Evolutionary conservation across 2,329 filamentous ascomycete genomes (phyloP), one percentile per base, ranked within the genome.

Genomic region (Domatiomyces catenatus): DNA sequence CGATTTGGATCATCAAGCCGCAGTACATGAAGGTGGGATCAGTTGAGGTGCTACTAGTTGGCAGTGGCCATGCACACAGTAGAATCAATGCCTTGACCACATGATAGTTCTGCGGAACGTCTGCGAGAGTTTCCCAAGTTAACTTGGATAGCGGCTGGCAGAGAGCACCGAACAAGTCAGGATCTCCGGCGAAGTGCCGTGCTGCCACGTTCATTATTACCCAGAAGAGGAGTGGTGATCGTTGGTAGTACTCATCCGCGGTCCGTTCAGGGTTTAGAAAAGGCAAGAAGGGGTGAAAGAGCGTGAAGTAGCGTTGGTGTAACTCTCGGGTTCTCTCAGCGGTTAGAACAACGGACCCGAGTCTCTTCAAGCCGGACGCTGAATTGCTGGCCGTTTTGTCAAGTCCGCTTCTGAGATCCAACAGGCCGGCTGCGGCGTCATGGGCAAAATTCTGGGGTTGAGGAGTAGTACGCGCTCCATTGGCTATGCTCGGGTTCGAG

Each of bases 161-260:
- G 10, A 74, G 64, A 58, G 62, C 76, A 49, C 71, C 72, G 47
- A 83, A 67, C 20, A 83, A 65, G 10, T 67, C 68, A 0, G 73
- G 67, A 54, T 81, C 77, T 6, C 67, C 62, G 17, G 72, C 70
- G 54, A 76, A 82, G 47, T 79, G 74, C 39, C 80, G 74, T 36
- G 78, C 74, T 8, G 79, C 79, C 42, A 81, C 73, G 39, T 75
- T 74, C 44, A 83, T 69, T 46, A 83, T 77, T 22, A 77, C 77
- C 80, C 80, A 84, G 63, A 82, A 82, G n/a, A 83, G 69, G 5
- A 84, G 66, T n/a, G 75, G 76, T 44, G 76, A 79, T 32, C 73
- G 67, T 12, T 70, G 69, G 56, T 75, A 75, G 61, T 77, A 81
- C 47, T 76, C 71, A 22, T 81, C 75, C 2, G 77, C 73, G 7